Percentiles rank a stretch among this genome's conserved stretches.
These are phyloP conservation scores for Viridothelium virens DNA, from an alignment of 495 filamentous ascomycete species.

Conservation along the genomic window DNA sequence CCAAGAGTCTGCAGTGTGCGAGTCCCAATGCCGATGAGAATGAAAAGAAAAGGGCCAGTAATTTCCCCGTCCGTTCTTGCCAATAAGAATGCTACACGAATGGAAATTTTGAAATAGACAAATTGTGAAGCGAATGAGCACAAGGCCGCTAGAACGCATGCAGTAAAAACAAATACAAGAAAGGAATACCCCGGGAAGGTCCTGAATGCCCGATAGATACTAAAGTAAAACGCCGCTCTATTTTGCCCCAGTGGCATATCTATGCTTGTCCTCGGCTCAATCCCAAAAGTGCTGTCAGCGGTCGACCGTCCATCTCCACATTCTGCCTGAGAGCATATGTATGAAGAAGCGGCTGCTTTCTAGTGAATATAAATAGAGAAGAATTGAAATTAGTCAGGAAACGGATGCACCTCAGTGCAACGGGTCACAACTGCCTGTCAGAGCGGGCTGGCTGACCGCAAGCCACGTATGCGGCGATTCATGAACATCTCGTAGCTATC, in stretches of 20 bases:
- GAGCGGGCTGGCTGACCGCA: neutral
- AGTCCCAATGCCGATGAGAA: neutral
- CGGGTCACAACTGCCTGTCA: too few species aligned
- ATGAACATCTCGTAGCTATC: too few species aligned
- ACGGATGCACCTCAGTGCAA: too few species aligned
- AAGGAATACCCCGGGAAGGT: neutral
- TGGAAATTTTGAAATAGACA: neutral
- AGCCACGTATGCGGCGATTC: too few species aligned
- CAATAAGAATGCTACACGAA: neutral
- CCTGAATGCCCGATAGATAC: neutral
- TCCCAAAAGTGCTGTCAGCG: neutral
- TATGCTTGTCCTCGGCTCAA: neutral
- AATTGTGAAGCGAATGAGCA: neutral
- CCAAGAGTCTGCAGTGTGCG: neutral
- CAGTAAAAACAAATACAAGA: neutral
- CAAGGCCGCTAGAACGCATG: constrained; percentile 5
- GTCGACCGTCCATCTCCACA: too few species aligned
- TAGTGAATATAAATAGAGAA: too few species aligned
- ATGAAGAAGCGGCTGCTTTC: too few species aligned
- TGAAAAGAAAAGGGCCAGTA: neutral
- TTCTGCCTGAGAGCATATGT: too few species aligned
- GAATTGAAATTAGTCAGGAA: too few species aligned
- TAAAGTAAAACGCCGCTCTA: neutral
- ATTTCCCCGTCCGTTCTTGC: neutral
- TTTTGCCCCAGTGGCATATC: neutral